These are phyloP conservation scores for Fusarium nematophilum DNA, from an alignment of 2,329 filamentous ascomycete species.

Conservation along the genomic window DNA sequence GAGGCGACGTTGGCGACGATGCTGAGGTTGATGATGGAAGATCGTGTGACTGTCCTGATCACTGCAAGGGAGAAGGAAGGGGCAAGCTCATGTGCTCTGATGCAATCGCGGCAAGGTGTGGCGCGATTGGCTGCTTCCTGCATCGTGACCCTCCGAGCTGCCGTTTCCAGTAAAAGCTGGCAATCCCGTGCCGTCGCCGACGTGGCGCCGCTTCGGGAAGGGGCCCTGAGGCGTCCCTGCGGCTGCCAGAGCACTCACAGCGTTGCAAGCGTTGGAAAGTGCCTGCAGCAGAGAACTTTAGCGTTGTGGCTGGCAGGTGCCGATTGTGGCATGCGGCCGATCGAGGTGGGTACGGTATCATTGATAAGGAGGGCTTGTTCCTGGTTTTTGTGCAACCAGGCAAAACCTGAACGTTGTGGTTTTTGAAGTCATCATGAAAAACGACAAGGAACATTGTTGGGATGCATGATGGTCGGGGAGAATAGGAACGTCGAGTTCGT, in stretches of 20 bases:
- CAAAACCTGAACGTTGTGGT: neutral
- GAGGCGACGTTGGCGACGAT: slow-evolving; percentile 5
- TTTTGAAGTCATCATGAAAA: neutral
- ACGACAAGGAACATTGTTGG: neutral
- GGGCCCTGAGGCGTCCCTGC: neutral
- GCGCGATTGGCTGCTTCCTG: slow-evolving; percentile 7
- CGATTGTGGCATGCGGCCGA: slow-evolving; percentile 32
- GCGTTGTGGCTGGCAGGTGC: slow-evolving; percentile 30
- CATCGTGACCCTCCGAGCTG: neutral
- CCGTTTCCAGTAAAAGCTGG: neutral
- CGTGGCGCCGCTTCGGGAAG: slow-evolving; percentile 7
- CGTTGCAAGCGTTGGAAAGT: slow-evolving; percentile 6
- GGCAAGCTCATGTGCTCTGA: slow-evolving; percentile 34
- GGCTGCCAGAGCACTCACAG: too few species aligned
- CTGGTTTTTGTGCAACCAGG: neutral
- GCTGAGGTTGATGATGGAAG: slow-evolving; percentile 10
- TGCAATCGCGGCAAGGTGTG: slow-evolving; percentile 35
- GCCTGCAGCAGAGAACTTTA: slow-evolving; percentile 2
- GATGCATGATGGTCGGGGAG: neutral
- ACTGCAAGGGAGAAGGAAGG: neutral
- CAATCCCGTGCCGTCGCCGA: neutral
- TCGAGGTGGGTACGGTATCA: slow-evolving; percentile 9
- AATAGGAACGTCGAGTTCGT: slow-evolving; percentile 12
- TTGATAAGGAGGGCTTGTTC: slow-evolving; percentile 4
- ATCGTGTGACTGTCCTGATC: slow-evolving; percentile 35